These are phyloP conservation scores for Fusarium sp. DNA, from an alignment of 2,329 filamentous ascomycete species.

Conservation along the genomic window DNA sequence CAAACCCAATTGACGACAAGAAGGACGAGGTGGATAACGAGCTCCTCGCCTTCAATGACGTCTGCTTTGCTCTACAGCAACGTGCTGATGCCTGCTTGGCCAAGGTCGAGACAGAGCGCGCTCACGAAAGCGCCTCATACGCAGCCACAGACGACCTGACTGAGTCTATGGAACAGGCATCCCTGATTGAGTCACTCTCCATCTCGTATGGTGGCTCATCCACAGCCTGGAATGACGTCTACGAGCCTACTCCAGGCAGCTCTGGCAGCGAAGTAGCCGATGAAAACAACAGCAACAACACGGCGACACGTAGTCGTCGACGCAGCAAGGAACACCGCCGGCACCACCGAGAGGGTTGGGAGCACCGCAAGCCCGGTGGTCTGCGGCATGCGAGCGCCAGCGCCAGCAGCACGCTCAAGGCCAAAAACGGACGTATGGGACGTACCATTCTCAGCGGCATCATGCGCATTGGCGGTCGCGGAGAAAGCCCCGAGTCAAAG, in stretches of 20 bases:
- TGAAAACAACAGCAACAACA: conserved; percentile 10
- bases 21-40: conserved; percentile 58
- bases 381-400: conserved; percentile 47
- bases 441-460: conserved; percentile 58
- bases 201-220: conserved; percentile 46
- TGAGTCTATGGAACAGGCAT: conserved; percentile 61
- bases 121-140: conserved; percentile 48
- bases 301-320: conserved; percentile 30
- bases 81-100: conserved; percentile 64
- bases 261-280: conserved; percentile 61
- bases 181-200: conserved; percentile 50
- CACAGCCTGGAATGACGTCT: conserved; percentile 43
- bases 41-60: conserved; percentile 63
- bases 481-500: conserved; percentile 56
- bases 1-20: conserved; percentile 55
- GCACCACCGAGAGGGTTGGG: conserved; percentile 43
- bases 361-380: conserved; percentile 41
- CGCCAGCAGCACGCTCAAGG: conserved; percentile 48
- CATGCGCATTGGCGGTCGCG: conserved; percentile 56
- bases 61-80: conserved; percentile 63
- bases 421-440: conserved; percentile 55
- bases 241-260: conserved; percentile 58
- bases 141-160: conserved; percentile 53
- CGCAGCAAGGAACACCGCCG: conserved; percentile 50
- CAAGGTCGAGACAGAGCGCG: conserved; percentile 60